A percentile compares a stretch with the other conserved stretches of the same genome.
These are phyloP conservation scores for Calonectria montana DNA, from an alignment of 2,329 filamentous ascomycete species.

Conservation along the genomic window DNA sequence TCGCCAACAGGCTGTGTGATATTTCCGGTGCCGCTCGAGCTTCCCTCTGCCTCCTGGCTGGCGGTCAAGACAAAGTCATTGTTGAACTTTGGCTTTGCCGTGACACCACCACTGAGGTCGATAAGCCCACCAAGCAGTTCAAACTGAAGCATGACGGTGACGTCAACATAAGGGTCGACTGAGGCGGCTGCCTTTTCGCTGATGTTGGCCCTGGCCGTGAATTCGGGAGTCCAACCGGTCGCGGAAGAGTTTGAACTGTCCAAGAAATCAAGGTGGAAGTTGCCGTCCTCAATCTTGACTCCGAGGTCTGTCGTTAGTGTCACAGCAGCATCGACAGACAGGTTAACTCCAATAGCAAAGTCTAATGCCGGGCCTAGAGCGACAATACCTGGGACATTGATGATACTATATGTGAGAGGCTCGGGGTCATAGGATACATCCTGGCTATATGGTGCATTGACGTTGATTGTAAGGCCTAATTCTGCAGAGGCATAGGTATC, in stretches of 20 bases:
- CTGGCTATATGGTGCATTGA: slow-evolving; percentile 48
- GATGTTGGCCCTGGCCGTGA: slow-evolving; percentile 49
- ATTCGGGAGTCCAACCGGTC: slow-evolving; percentile 51
- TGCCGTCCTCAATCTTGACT: slow-evolving; percentile 48
- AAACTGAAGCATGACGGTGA: slow-evolving; percentile 53
- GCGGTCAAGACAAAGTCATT: slow-evolving; percentile 49
- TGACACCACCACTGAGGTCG: slow-evolving; percentile 52
- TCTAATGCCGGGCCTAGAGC: slow-evolving; percentile 50
- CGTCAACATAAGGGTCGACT: slow-evolving; percentile 47
- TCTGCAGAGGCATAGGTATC: slow-evolving; percentile 51
- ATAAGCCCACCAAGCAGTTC: slow-evolving; percentile 48
- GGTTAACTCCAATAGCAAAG: slow-evolving; percentile 51
- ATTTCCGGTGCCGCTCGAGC: slow-evolving; percentile 8
- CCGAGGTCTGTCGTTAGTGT: slow-evolving; percentile 45
- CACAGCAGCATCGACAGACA: slow-evolving; percentile 49
- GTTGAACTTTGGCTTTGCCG: slow-evolving; percentile 49
- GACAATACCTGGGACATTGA: slow-evolving; percentile 55
- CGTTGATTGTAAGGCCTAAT: slow-evolving; percentile 49
- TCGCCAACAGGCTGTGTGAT: slow-evolving; percentile 28
- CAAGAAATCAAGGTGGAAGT: slow-evolving; percentile 53
- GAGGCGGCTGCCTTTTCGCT: slow-evolving; percentile 46
- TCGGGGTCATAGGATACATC: slow-evolving; percentile 50
- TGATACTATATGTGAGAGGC: slow-evolving; percentile 49
- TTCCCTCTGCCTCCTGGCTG: slow-evolving; percentile 37
- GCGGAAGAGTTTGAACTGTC: slow-evolving; percentile 41